Conservation (phyloP, 352 stramenopile genomes). For the Globisporangium apiculatum region DNA sequence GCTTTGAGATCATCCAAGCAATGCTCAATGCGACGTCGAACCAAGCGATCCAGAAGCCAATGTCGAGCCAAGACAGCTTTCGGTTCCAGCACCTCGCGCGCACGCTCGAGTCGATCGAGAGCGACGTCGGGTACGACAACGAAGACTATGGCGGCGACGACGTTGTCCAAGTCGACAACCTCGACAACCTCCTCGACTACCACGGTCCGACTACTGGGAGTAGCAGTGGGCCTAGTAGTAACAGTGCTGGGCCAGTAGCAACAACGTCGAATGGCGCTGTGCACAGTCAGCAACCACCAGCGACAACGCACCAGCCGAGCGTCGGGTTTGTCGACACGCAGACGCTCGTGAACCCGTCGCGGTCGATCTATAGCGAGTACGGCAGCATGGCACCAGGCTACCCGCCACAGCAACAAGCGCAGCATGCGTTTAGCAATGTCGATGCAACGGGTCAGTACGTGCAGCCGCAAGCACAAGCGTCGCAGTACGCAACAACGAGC, state of each 20-base stretch:
- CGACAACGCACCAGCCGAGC: slow-evolving; percentile 4
- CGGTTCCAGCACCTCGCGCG: slow-evolving; percentile 77
- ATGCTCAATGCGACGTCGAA: slow-evolving; percentile 85
- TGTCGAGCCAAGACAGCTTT: slow-evolving; percentile 84
- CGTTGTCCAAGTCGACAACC: slow-evolving; percentile 78
- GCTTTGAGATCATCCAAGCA: slow-evolving; percentile 84
- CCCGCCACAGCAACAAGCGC: slow-evolving; percentile 14
- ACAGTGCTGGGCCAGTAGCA: no score
- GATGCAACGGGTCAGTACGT: slow-evolving; percentile 22
- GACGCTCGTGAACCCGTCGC: slow-evolving; percentile 47
- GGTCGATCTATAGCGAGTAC: slow-evolving; percentile 50
- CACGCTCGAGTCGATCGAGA: slow-evolving; percentile 76
- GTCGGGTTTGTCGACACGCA: slow-evolving; percentile 64
- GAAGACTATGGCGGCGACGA: slow-evolving; percentile 78
- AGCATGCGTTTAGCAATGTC: slow-evolving; percentile 19
- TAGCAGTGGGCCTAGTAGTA: not conserved
- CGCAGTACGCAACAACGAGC: slow-evolving; percentile 2
- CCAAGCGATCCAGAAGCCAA: slow-evolving; percentile 79
- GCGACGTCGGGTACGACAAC: slow-evolving; percentile 75
- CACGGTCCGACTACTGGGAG: slow-evolving; percentile 17
- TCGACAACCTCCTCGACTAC: slow-evolving; percentile 82
- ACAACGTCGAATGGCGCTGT: not conserved
- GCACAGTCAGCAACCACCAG: no score
- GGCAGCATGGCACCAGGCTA: slow-evolving; percentile 16
- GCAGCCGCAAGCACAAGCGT: not conserved